Evolutionary conservation across 768 basidiomycete genomes (phyloP).

Genomic region (Pilatotrama ljubarskyi): DNA sequence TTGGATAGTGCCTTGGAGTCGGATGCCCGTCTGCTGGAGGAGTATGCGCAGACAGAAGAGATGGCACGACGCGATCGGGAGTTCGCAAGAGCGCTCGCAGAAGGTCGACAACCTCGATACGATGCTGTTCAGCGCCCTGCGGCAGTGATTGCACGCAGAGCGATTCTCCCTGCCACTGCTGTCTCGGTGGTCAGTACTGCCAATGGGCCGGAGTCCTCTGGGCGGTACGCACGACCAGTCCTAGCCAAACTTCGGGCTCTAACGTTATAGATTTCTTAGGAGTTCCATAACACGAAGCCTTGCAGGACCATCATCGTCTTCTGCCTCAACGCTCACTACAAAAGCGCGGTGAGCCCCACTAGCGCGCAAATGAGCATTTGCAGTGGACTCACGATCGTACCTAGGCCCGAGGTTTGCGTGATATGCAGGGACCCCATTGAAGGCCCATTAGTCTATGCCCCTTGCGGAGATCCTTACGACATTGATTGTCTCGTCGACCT

Average conservation of each 20-base stretch:
- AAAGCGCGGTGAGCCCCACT: neutral
- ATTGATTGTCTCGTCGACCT: conserved; percentile 28
- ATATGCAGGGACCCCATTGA: conserved; percentile 22
- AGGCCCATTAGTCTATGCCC: conserved; percentile 15
- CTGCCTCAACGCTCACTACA: neutral
- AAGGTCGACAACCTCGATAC: conserved; percentile 14
- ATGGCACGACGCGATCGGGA: conserved; percentile 21
- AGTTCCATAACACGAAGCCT: neutral
- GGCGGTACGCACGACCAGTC: too few species aligned
- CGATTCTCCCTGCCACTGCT: neutral
- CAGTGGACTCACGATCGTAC: neutral
- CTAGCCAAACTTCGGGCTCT: too few species aligned
- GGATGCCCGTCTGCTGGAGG: conserved; percentile 23
- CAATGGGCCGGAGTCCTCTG: too few species aligned
- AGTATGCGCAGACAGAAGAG: conserved; percentile 19
- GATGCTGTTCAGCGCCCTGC: neutral
- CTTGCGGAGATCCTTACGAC: conserved; percentile 30
- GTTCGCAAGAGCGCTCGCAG: conserved; percentile 18
- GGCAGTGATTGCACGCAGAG: neutral
- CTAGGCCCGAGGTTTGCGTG: conserved; percentile 17
- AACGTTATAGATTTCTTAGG: neutral
- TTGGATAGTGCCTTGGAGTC: conserved; percentile 23
- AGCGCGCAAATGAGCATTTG: too few species aligned
- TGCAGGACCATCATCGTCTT: neutral
- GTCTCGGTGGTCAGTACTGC: neutral